These are phyloP conservation scores for Rhizomucor miehei DNA, from an alignment of 371 early-diverging fungal genomes.

Conservation along the genomic window DNA sequence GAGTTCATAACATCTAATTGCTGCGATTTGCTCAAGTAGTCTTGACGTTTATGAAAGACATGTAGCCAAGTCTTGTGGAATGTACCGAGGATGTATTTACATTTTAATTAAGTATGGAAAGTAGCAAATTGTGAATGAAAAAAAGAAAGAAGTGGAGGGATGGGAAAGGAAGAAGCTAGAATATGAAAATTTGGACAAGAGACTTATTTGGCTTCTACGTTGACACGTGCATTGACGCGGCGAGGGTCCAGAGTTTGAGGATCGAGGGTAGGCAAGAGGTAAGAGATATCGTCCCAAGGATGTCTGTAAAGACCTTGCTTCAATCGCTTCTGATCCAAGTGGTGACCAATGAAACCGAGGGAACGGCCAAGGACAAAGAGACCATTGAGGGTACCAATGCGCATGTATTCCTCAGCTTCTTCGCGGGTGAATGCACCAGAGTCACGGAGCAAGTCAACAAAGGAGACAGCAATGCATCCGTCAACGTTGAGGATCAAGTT, in stretches of 20 bases:
- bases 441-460: slow-evolving; percentile 92
- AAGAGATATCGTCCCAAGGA: slow-evolving; percentile 98
- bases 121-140: no score
- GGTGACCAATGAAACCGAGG: slow-evolving; percentile 97
- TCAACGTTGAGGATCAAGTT: slow-evolving; percentile 97
- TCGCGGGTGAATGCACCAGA: slow-evolving; percentile 92
- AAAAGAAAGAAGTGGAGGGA: no score
- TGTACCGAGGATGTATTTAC: no score
- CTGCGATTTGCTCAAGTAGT: no score
- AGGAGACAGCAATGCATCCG: slow-evolving; percentile 94
- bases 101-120: no score
- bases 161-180: no score
- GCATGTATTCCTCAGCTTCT: slow-evolving; percentile 95
- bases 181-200: no score
- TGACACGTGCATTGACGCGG: slow-evolving; percentile 49
- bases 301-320: slow-evolving; percentile 97
- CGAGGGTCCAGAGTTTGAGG: slow-evolving; percentile 49
- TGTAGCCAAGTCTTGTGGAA: no score
- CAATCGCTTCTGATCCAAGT: slow-evolving; percentile 95
- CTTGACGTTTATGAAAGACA: no score
- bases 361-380: slow-evolving; percentile 94
- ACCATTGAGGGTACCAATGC: slow-evolving; percentile 96
- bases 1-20: no score
- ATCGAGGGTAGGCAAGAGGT: slow-evolving; percentile 66
- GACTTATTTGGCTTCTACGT: slow-evolving; percentile 37